Base-by-base conservation (phyloP, 1,284 basidiomycete genomes). In the Trichosporon ovoides region DNA sequence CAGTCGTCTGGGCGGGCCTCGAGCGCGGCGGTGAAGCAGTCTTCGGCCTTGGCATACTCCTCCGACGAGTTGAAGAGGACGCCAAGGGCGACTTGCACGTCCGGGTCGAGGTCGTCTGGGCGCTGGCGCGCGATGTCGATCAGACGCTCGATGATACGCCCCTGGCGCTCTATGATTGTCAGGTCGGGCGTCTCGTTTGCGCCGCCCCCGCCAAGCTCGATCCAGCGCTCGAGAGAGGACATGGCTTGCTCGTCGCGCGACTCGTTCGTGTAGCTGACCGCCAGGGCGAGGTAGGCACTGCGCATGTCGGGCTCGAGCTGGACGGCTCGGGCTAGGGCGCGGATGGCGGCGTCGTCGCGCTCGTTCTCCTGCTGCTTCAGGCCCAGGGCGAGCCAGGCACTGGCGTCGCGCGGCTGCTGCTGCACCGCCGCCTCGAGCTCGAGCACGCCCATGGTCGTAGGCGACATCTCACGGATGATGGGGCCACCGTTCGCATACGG, bases 331-430 rank as follows among this genome's bases (percentile, higher is more conserved):
- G 83, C 81, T 20, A 99, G 82, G 0, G 95, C 96, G 50, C 87
- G 82, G 53, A 98, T 85, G 5, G 95, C 96, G 68, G 91, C 87
- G 20, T 84, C 82, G 77, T 99, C 95, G 20, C 94, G 86, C 76
- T 99, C 95, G 74, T 96, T 97, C 77, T 97, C 95, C 77, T 99
- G 95, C 73, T 98, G 96, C 78, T 92, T 95, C 49, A 99, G 86
- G 24, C 96, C 95, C 48, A 98, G 85, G 59, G 88, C 84, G 71
- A 85, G 93, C 95, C 95, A 99, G 7, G 87, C 87, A 35, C 78
- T 69, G 0, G 89, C 86, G 63, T 89, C 83, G 0, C 75, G 79
- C 37, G 88, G 86, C 66, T 93, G 83, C 40, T 82, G 82, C 71
- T 96, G 91, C 10, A 96, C 92, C 9, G 83, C 84, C 3, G 93